Evolutionary conservation across 1,284 basidiomycete species (phyloP).

Genomic region (Abortiporus biennis): DNA sequence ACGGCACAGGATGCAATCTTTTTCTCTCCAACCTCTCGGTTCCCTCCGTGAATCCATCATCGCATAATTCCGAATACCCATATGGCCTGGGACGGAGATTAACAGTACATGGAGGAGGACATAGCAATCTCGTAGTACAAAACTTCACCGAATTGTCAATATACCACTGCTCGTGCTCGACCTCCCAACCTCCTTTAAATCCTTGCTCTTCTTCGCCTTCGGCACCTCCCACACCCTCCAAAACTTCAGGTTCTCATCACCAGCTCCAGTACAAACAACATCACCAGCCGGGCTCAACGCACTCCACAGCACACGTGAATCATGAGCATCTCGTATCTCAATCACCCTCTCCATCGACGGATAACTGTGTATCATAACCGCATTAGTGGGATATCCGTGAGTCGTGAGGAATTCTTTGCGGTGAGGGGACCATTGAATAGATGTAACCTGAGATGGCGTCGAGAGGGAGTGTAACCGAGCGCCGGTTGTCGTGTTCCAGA

Average conservation of each 20-base stretch:
- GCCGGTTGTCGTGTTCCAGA: conserved; percentile 90
- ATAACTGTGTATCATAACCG: conserved; percentile 44
- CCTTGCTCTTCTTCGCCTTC: conserved; percentile 46
- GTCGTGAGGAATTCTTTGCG: conserved; percentile 90
- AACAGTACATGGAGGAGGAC: too few species aligned
- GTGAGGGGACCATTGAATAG: conserved; percentile 85
- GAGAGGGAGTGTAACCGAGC: conserved; percentile 80
- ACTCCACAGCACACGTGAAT: conserved; percentile 82
- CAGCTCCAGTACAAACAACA: conserved; percentile 84
- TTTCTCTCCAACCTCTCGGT: too few species aligned
- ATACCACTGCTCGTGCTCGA: conserved; percentile 24
- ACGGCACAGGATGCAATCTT: too few species aligned
- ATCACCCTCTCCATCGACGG: conserved; percentile 66
- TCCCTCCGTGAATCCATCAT: too few species aligned
- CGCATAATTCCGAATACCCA: too few species aligned
- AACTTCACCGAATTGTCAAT: conserved; percentile 20
- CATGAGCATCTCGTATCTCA: conserved; percentile 90
- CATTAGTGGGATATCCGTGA: conserved; percentile 79
- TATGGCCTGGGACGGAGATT: too few species aligned
- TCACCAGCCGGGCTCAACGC: conserved; percentile 85
- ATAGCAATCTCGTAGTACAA: too few species aligned
- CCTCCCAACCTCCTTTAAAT: conserved; percentile 32
- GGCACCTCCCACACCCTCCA: conserved; percentile 76
- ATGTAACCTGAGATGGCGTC: conserved; percentile 90
- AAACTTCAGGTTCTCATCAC: conserved; percentile 93